Base-by-base conservation (phyloP, 1,284 basidiomycete species). In the Ceratobasidium sp. region DNA sequence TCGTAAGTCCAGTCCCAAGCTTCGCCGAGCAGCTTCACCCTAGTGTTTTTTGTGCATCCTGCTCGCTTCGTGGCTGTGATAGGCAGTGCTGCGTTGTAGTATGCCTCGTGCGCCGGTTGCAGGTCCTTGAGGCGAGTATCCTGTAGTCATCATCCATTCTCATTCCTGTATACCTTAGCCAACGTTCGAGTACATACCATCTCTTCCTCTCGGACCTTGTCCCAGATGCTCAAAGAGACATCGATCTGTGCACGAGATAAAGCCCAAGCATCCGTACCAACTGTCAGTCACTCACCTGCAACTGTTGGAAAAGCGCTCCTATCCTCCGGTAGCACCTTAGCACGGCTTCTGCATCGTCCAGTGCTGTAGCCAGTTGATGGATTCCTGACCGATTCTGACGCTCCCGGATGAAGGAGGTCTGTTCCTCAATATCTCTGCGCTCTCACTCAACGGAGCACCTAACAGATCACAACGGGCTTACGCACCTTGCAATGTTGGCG, bases 11-110 rank as follows among this genome's bases (percentile, higher is more conserved):
- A 75, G 1, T 35, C 50, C 13, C 43, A 22, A 8, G 74, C 45
- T 34, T 73, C 72, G 15, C 67, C 25, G 3, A 75, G 50, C 5
- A 73, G 49, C n/a, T 47, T 45, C 13, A 50, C 58, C 8, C 74
- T 72, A 8, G 74, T 75, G 20, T 68, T 70, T 43, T 47, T 20
- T 20, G 69, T 58, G 31, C 68, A 69, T 7, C 56, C 42, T 4
- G n/a, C 31, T 40, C 38, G 38, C 38, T 40, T 8, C 38, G 17
- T 40, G 8, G 8, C 38, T 17, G 38, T 17, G 8, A 17, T 40
- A n/a, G n/a, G n/a, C 38, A 40, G 17, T 17, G 38, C 38, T 8
- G 38, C 38, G 38, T 40, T 40, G 38, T 40, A 40, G 10, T 17
- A 40, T 8, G 38, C 38, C 17, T 40, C 38, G 38, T 40, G 38